Conservation (phyloP, 1,139 yeast genomes). For the Suhomyces terraborum region DNA sequence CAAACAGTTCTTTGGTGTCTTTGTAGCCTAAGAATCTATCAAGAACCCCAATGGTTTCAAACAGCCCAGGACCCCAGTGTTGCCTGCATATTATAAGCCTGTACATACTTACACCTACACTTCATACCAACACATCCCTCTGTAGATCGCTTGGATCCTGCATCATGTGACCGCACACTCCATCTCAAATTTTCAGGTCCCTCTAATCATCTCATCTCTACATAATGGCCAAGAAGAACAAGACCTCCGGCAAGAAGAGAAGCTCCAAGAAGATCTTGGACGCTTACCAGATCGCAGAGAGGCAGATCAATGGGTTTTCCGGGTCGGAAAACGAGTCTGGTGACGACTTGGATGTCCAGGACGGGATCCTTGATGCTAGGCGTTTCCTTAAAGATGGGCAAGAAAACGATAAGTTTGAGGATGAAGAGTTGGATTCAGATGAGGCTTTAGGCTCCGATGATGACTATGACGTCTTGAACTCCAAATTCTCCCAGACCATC, state of each 20-base stretch:
- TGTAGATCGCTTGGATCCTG: background rate
- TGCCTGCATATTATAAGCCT: too few relatives aligned
- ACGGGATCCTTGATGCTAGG: slow-evolving; percentile 49
- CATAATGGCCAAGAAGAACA: slow-evolving; percentile 20
- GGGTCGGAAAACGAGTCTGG: slow-evolving; percentile 18
- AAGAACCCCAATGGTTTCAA: too few relatives aligned
- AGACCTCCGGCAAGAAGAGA: slow-evolving; percentile 32
- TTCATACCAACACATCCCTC: too few relatives aligned
- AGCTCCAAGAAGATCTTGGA: slow-evolving; percentile 42
- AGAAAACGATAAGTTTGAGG: slow-evolving; percentile 43
- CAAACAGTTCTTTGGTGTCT: too few relatives aligned
- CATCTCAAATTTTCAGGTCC: slow-evolving; percentile 4
- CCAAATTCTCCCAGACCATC: slow-evolving; percentile 67
- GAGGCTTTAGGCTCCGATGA: slow-evolving; percentile 78
- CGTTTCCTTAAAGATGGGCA: slow-evolving; percentile 30
- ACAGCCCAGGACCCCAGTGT: too few relatives aligned
- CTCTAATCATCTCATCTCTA: slow-evolving; percentile 4
- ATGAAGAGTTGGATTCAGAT: slow-evolving; percentile 77
- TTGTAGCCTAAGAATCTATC: too few relatives aligned
- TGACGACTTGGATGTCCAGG: slow-evolving; percentile 31
- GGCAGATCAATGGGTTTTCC: slow-evolving; percentile 33
- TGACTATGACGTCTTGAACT: slow-evolving; percentile 66
- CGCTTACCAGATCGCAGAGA: slow-evolving; percentile 51
- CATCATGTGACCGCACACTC: background rate
- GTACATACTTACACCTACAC: background rate